Percentiles rank a stretch among this genome's conserved stretches.
Conservation (phyloP, 306 rosid genomes). For the Prunus armeniaca region DNA sequence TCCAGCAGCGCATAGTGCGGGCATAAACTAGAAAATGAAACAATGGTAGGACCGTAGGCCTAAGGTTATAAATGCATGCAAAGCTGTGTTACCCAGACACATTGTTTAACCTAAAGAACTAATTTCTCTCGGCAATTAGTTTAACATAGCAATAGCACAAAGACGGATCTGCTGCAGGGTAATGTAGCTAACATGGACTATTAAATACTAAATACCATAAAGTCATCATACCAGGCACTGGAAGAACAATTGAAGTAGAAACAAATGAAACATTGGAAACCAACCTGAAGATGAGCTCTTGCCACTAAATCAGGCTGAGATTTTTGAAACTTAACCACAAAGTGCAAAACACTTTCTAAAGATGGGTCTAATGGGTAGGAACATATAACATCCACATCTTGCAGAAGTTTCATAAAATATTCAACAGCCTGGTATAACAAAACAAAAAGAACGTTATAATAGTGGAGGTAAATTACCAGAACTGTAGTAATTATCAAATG, state of each 20-base stretch:
- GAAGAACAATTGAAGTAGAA: constrained; percentile 8
- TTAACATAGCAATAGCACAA: too few species aligned
- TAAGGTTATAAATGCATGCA: too few species aligned
- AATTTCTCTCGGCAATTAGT: too few species aligned
- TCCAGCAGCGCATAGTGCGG: not conserved
- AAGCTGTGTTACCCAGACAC: too few species aligned
- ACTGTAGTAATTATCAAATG: constrained; percentile 19
- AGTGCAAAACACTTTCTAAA: constrained; percentile 69
- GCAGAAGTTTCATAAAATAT: constrained; percentile 82
- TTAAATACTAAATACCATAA: not conserved
- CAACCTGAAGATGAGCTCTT: constrained; percentile 95
- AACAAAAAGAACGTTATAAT: constrained; percentile 27
- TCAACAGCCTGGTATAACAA: constrained; percentile 69
- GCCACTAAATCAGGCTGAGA: constrained; percentile 90
- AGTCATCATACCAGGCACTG: constrained; percentile 5
- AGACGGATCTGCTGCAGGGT: not conserved
- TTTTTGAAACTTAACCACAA: constrained; percentile 88
- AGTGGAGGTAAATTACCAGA: not conserved
- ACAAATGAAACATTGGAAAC: constrained; percentile 16
- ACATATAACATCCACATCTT: constrained; percentile 69
- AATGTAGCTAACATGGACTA: not conserved
- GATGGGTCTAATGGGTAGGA: constrained; percentile 68
- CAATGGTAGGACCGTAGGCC: too few species aligned
- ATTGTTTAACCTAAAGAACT: too few species aligned
- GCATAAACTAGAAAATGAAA: not conserved